These are phyloP conservation scores for Kodamaea hsintzibuensis DNA, from an alignment of 805 yeast genomes.

Conservation along the genomic window DNA sequence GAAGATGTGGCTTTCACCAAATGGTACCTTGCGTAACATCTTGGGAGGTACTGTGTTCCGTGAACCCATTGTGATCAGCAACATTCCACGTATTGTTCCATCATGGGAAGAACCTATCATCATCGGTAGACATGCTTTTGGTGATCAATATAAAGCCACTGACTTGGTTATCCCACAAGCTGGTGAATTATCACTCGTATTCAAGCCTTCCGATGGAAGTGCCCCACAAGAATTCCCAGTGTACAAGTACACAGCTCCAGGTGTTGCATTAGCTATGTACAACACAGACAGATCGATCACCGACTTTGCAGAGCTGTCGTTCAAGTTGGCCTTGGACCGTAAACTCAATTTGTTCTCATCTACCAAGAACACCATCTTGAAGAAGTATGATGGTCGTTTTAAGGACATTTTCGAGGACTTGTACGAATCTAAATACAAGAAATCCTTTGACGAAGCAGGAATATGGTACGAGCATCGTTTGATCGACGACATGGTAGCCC, in stretches of 20 bases:
- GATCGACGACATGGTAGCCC: slow-evolving; percentile 88
- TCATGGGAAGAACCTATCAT: slow-evolving; percentile 82
- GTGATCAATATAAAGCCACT: slow-evolving; percentile 83
- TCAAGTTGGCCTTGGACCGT: slow-evolving; percentile 68
- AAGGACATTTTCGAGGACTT: slow-evolving; percentile 75
- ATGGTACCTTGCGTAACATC: slow-evolving; percentile 81
- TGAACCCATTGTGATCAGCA: slow-evolving; percentile 78
- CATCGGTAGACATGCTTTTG: slow-evolving; percentile 84
- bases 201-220: slow-evolving; percentile 61
- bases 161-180: slow-evolving; percentile 67
- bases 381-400: slow-evolving; percentile 80
- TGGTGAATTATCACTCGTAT: slow-evolving; percentile 66
- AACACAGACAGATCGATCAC: slow-evolving; percentile 76
- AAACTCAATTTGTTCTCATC: slow-evolving; percentile 66
- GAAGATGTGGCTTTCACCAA: slow-evolving; percentile 86
- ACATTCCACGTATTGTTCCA: slow-evolving; percentile 74
- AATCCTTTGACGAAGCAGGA: slow-evolving; percentile 57
- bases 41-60: slow-evolving; percentile 83
- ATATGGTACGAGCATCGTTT: slow-evolving; percentile 78
- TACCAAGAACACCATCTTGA: slow-evolving; percentile 79
- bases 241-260: slow-evolving; percentile 62
- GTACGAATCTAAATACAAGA: slow-evolving; percentile 57
- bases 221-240: slow-evolving; percentile 51
- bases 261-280: slow-evolving; percentile 82
- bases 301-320: slow-evolving; percentile 80